Evolutionary conservation across 2,329 filamentous ascomycete species (phyloP).

Genomic region (Aspergillus novoparasiticus): DNA sequence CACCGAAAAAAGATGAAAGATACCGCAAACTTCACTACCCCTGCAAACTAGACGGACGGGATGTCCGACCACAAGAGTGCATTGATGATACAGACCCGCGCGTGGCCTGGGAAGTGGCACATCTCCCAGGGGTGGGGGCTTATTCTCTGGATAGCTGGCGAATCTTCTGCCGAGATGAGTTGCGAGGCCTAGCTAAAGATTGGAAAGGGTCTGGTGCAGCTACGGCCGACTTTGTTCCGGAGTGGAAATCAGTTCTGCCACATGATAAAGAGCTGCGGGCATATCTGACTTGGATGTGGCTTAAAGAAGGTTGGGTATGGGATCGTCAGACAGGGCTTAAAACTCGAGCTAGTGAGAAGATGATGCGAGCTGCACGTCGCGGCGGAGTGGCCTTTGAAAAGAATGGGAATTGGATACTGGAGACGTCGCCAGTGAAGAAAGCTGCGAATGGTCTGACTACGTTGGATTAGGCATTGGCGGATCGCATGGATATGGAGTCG

Average conservation of each 20-base stretch:
- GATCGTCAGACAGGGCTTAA: constrained; percentile 67
- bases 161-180: constrained; percentile 83
- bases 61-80: constrained; percentile 51
- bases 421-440: constrained; percentile 36
- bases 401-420: constrained; percentile 42
- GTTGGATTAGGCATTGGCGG: neutral
- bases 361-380: constrained; percentile 39
- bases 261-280: constrained; percentile 87
- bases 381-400: constrained; percentile 48
- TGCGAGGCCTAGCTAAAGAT: constrained; percentile 66
- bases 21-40: constrained; percentile 63
- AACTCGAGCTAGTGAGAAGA: constrained; percentile 42
- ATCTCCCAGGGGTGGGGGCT: constrained; percentile 73
- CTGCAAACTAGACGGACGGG: constrained; percentile 49
- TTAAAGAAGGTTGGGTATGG: constrained; percentile 83
- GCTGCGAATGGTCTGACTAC: constrained; percentile 27
- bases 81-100: constrained; percentile 53
- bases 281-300: constrained; percentile 88
- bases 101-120: constrained; percentile 78
- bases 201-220: constrained; percentile 63
- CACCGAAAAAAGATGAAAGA: constrained; percentile 62
- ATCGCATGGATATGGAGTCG: constrained; percentile 10
- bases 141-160: constrained; percentile 91
- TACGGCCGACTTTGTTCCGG: constrained; percentile 67
- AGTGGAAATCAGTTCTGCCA: constrained; percentile 87